Conservation (phyloP, 176 grass and related monocot genomes). For the Avena eriantha region DNA sequence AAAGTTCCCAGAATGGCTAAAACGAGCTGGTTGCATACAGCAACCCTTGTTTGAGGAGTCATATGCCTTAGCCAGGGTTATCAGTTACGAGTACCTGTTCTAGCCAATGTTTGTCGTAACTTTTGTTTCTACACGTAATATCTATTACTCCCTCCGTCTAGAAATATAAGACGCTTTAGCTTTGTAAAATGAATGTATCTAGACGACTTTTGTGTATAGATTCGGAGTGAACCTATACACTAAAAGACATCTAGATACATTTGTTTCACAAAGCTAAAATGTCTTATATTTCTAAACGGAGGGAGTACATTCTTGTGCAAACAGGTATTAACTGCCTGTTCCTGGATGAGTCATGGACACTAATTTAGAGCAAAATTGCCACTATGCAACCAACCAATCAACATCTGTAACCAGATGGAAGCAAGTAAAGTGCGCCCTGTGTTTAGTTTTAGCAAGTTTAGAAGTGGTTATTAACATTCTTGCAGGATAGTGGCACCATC, state of each 20-base stretch:
- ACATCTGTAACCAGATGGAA: background rate
- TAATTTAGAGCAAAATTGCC: slow-evolving; percentile 14
- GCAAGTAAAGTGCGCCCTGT: background rate
- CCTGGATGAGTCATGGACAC: background rate
- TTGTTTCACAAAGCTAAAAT: no score
- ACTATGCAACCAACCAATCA: background rate
- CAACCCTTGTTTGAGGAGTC: background rate
- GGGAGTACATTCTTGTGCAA: slow-evolving; percentile 6
- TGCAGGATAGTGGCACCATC: background rate
- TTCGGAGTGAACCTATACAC: no score
- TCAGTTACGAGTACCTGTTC: slow-evolving; percentile 21
- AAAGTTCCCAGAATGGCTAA: background rate
- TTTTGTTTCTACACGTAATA: background rate
- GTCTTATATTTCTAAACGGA: no score
- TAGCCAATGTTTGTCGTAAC: background rate
- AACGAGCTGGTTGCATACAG: slow-evolving; percentile 7
- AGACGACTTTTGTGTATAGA: no score
- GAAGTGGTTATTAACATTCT: background rate
- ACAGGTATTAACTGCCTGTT: slow-evolving; percentile 13
- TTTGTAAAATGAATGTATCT: no score
- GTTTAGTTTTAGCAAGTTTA: background rate
- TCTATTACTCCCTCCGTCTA: background rate
- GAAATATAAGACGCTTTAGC: no score
- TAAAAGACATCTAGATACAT: no score
- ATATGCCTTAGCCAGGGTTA: slow-evolving; percentile 7